Conservation (phyloP, 179 eudicot species). For the Monotropa hypopitys region DNA sequence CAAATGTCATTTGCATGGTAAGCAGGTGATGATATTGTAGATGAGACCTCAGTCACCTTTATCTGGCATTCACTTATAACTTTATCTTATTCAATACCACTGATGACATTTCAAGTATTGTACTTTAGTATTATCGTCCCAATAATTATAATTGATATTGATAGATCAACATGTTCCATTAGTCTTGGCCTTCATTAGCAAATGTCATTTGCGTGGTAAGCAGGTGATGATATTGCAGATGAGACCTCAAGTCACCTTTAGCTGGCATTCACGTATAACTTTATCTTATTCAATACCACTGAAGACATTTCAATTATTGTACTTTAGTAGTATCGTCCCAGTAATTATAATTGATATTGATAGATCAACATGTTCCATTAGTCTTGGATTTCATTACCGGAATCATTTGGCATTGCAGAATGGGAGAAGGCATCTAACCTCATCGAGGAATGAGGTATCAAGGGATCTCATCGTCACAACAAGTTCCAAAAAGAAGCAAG, state of each 20-base stretch:
- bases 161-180: background rate
- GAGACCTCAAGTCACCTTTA: background rate
- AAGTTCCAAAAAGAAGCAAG: conserved; percentile 75
- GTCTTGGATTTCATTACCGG: background rate
- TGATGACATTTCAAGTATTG: background rate
- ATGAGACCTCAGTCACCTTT: background rate
- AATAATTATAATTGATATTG: background rate
- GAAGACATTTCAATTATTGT: background rate
- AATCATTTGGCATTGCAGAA: conserved; percentile 44
- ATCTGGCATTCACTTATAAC: background rate
- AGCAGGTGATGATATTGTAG: conserved; percentile 18
- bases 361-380: background rate
- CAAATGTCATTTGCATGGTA: conserved; percentile 96
- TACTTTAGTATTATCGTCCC: background rate
- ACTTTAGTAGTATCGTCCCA: background rate
- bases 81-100: background rate
- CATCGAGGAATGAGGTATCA: conserved; percentile 91
- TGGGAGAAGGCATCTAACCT: conserved; percentile 79
- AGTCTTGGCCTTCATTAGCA: no score
- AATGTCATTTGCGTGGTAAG: conserved; percentile 94
- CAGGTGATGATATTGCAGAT: conserved; percentile 15
- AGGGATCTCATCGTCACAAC: conserved; percentile 90
- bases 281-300: background rate
- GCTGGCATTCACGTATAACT: background rate
- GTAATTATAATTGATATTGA: background rate